Conservation (phyloP, 768 basidiomycete genomes). For the Xerocomus potaroensis region DNA sequence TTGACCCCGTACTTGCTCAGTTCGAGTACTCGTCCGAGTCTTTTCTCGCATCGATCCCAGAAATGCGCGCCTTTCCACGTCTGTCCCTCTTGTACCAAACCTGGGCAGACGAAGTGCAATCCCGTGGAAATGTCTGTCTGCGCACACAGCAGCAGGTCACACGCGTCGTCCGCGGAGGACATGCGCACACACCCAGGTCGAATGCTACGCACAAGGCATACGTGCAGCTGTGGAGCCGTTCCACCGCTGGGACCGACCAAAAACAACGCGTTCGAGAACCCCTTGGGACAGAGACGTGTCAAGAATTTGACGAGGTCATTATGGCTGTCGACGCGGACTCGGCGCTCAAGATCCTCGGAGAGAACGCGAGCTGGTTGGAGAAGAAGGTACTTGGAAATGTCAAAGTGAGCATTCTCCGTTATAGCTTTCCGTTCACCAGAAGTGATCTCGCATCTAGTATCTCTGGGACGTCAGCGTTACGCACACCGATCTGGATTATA, state of each 20-base stretch:
- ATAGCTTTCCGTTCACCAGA: background rate
- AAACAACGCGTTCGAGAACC: background rate
- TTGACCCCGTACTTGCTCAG: too few relatives aligned
- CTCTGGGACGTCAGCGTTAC: background rate
- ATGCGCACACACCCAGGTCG: background rate
- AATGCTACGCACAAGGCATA: background rate
- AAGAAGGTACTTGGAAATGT: constrained; percentile 1
- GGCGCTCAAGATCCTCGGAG: constrained; percentile 1
- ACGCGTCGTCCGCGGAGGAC: background rate
- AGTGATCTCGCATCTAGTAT: background rate
- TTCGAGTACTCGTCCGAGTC: constrained; percentile 4
- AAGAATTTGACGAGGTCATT: constrained; percentile 2
- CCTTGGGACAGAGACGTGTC: background rate
- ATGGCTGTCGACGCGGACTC: constrained; percentile 5
- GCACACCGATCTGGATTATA: background rate
- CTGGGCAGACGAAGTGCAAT: background rate
- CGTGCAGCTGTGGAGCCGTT: constrained; percentile 3
- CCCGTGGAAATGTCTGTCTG: background rate
- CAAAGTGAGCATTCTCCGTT: background rate
- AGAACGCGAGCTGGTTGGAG: background rate
- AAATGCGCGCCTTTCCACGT: constrained; percentile 6
- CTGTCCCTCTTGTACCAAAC: constrained; percentile 3
- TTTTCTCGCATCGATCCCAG: constrained; percentile 10
- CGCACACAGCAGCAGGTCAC: background rate
- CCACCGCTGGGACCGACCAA: background rate